A percentile compares a stretch with the other conserved stretches of the same genome.
phyloP scores from a whole-genome alignment of 306 rosid genomes.

The Cucumis sativus region Cucumber_9930_V3 NC_026658.2:51001-51500 shows the following conservation, averaged over 20 bases:
- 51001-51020: neutral
- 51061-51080: neutral
- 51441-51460: neutral
- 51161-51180: neutral
- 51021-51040: neutral
- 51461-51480: neutral
- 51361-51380: no score
- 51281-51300: no score
- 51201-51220: no score
- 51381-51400: neutral
- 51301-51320: no score
- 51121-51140: neutral
- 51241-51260: neutral
- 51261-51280: neutral
- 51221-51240: no score
- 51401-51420: neutral
- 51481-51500: neutral
- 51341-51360: neutral
- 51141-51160: neutral
- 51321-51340: neutral
- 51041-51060: neutral
- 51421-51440: neutral
- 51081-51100: neutral
- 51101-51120: neutral
- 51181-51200: neutral